Conservation (phyloP, 208 protist genomes). For the Zelonia costaricensis region DNA sequence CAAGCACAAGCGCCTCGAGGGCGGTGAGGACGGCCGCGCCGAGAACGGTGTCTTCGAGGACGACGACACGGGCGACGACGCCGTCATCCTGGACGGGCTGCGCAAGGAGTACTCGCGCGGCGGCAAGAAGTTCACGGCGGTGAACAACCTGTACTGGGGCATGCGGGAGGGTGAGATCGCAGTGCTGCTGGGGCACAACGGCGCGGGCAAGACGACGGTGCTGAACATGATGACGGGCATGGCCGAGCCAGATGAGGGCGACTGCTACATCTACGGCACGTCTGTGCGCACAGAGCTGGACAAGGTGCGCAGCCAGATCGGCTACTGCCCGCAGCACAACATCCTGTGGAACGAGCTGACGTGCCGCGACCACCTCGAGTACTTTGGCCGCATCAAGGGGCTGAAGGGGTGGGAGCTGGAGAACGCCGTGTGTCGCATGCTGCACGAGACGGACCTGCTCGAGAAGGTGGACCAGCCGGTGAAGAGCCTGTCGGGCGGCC, state of each 20-base stretch:
- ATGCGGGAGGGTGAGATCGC: slow-evolving; percentile 58
- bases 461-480: slow-evolving; percentile 49
- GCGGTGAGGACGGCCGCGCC: slow-evolving; percentile 37
- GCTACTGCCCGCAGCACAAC: slow-evolving; percentile 60
- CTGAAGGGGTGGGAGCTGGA: slow-evolving; percentile 37
- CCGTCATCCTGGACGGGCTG: slow-evolving; percentile 27
- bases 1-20: slow-evolving; percentile 1
- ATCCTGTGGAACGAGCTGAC: slow-evolving; percentile 84
- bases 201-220: slow-evolving; percentile 81
- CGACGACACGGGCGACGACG: slow-evolving; percentile 7
- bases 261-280: slow-evolving; percentile 69
- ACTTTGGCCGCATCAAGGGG: slow-evolving; percentile 91
- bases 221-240: slow-evolving; percentile 90
- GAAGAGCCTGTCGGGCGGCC: slow-evolving; percentile 69
- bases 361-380: slow-evolving; percentile 87
- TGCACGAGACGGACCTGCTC: slow-evolving; percentile 51
- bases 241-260: slow-evolving; percentile 54
- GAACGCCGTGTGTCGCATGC: slow-evolving; percentile 35
- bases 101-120: slow-evolving; percentile 36
- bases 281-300: slow-evolving; percentile 59
- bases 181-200: slow-evolving; percentile 76
- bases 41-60: slow-evolving; percentile 31
- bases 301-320: slow-evolving; percentile 69
- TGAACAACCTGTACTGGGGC: slow-evolving; percentile 74
- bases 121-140: slow-evolving; percentile 63